A percentile compares a stretch with the other conserved stretches of the same genome.
Conservation (phyloP, 805 yeast genomes). For the Metschnikowia peoriensis region DNA sequence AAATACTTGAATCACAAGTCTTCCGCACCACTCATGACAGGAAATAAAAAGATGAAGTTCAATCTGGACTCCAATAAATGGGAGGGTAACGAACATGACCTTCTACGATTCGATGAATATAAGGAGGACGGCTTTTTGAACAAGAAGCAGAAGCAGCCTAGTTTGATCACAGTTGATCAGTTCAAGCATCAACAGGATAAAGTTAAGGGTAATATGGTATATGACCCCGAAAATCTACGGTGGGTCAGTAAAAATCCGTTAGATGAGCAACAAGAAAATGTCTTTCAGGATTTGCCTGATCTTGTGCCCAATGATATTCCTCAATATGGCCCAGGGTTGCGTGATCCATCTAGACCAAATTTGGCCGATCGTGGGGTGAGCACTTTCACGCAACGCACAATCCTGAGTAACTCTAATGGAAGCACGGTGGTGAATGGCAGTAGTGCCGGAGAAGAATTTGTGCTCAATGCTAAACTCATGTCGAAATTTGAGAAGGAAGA, state of each 20-base stretch:
- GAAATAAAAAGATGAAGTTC: slow-evolving; percentile 45
- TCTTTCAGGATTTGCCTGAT: slow-evolving; percentile 53
- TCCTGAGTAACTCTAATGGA: slow-evolving; percentile 27
- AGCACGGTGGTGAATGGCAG: slow-evolving; percentile 12
- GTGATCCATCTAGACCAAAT: neutral
- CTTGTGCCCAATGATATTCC: slow-evolving; percentile 23
- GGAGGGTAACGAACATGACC: slow-evolving; percentile 66
- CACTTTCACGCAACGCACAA: slow-evolving; percentile 37
- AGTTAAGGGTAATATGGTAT: slow-evolving; percentile 48
- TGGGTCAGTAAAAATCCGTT: slow-evolving; percentile 52
- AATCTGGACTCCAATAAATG: slow-evolving; percentile 52
- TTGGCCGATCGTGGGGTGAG: slow-evolving; percentile 30
- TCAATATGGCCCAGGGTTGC: slow-evolving; percentile 10
- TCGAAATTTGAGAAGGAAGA: slow-evolving; percentile 38
- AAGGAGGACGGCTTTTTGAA: neutral
- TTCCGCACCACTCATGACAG: slow-evolving; percentile 16
- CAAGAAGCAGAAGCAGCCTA: slow-evolving; percentile 31
- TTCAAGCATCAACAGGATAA: slow-evolving; percentile 22
- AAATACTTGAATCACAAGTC: slow-evolving; percentile 26
- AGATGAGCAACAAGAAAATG: slow-evolving; percentile 34
- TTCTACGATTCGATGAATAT: slow-evolving; percentile 46
- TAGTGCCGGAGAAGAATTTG: slow-evolving; percentile 26
- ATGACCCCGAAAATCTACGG: slow-evolving; percentile 53
- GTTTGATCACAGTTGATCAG: slow-evolving; percentile 34
- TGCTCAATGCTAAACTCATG: slow-evolving; percentile 25